A percentile compares a stretch with the other conserved stretches of the same genome.
Evolutionary conservation across 2,329 filamentous ascomycete species (phyloP).

Genomic region (Claviceps sp.): DNA sequence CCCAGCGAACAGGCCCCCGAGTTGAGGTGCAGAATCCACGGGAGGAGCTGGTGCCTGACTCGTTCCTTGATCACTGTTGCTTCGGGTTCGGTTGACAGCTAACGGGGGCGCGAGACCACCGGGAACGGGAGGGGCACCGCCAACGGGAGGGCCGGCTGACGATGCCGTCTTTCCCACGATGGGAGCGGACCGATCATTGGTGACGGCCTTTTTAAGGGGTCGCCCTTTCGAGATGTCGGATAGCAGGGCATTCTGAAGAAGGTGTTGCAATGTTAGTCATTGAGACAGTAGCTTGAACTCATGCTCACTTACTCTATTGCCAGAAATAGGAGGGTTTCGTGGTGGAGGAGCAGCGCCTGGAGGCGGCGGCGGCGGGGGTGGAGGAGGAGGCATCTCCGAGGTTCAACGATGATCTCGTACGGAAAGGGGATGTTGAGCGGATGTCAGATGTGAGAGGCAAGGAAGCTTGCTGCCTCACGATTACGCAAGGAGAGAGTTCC

Average conservation of each 20-base stretch:
- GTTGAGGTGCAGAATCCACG: slow-evolving; percentile 53
- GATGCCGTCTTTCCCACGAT: slow-evolving; percentile 29
- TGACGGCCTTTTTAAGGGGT: slow-evolving; percentile 69
- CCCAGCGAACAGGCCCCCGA: slow-evolving; percentile 79
- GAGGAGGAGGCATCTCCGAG: slow-evolving; percentile 26
- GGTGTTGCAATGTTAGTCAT: background rate
- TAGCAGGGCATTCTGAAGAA: slow-evolving; percentile 63
- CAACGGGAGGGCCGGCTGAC: slow-evolving; percentile 45
- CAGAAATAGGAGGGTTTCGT: slow-evolving; percentile 40
- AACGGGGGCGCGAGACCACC: slow-evolving; percentile 59
- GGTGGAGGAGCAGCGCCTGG: slow-evolving; percentile 33
- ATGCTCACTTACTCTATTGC: slow-evolving; percentile 46
- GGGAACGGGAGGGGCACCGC: slow-evolving; percentile 66
- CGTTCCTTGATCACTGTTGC: slow-evolving; percentile 64
- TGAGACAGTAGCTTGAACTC: background rate
- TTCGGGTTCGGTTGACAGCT: slow-evolving; percentile 58
- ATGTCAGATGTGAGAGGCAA: background rate
- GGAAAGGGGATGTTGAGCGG: background rate
- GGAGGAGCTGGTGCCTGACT: slow-evolving; percentile 26
- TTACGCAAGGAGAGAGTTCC: background rate
- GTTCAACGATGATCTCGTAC: background rate
- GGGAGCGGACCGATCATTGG: slow-evolving; percentile 87
- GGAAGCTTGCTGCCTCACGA: background rate
- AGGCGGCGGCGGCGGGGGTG: slow-evolving; percentile 47
- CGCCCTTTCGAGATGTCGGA: slow-evolving; percentile 76